A percentile compares a stretch with the other conserved stretches of the same genome.
Evolutionary conservation across 2,329 filamentous ascomycete species (phyloP).

Genomic region (Tympanopsis confertula): DNA sequence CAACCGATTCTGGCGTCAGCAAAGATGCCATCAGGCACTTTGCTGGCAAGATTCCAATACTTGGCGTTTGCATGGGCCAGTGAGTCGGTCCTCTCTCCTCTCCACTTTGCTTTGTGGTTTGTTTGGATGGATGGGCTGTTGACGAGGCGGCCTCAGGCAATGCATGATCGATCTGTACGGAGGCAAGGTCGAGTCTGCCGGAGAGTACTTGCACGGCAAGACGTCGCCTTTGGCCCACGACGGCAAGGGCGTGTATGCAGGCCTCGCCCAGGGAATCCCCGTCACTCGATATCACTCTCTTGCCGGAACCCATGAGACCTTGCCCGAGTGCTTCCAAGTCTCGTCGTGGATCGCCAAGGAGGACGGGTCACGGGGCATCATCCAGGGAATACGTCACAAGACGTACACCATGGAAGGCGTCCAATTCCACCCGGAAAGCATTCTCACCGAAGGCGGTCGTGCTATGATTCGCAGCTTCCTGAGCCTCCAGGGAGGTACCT

Average conservation of each 20-base stretch:
- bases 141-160: constrained; percentile 41
- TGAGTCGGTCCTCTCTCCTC: constrained; percentile 28
- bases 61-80: constrained; percentile 97
- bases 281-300: constrained; percentile 95
- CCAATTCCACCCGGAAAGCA: constrained; percentile 96
- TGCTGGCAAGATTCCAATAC: constrained; percentile 82
- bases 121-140: constrained; percentile 2
- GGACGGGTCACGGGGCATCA: constrained; percentile 71
- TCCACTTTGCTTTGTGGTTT: constrained; percentile 6
- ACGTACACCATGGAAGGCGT: constrained; percentile 86
- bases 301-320: constrained; percentile 76
- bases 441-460: constrained; percentile 78
- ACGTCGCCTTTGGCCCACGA: constrained; percentile 86
- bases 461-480: constrained; percentile 90
- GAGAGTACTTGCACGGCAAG: constrained; percentile 94
- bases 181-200: constrained; percentile 80
- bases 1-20: constrained; percentile 83
- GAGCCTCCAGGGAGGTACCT: constrained; percentile 76
- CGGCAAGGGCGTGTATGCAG: constrained; percentile 77
- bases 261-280: constrained; percentile 65
- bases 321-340: constrained; percentile 77
- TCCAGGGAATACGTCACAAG: constrained; percentile 95
- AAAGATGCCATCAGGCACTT: constrained; percentile 86
- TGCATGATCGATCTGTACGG: constrained; percentile 94
- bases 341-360: constrained; percentile 77